Evolutionary conservation across 768 basidiomycete genomes (phyloP), one percentile per base, ranked within the genome.

Genomic region (Symmetrospora coprosmae): DNA sequence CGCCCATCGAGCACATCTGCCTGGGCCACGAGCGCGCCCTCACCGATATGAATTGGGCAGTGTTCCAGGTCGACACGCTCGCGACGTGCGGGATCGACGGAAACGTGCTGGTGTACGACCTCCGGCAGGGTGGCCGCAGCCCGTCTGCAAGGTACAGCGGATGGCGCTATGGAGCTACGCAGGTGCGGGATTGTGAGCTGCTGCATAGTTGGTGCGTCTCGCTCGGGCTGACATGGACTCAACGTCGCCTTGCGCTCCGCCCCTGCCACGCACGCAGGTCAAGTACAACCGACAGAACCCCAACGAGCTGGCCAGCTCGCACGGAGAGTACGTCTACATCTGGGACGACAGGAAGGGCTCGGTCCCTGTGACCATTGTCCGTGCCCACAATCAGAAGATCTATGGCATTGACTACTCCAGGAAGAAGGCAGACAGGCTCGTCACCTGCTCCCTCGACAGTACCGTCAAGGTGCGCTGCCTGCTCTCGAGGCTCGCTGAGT

Each of bases 391-490:
- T n/a, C 81, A 87, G 33, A 89, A 90, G 73, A 94, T 96, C 43
- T 96, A 99, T 64, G 94, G 94, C 1, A 89, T 99, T 53, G 92
- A 97, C 72, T 99, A 92, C 91, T 83, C 87, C 6, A 82, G 87
- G 50, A 75, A 78, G 17, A 73, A 76, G 39, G 74, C 77, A n/a
- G 78, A 83, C 66, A 84, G 90, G 70, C 78, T 99, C 34, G 82
- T 92, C 8, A 96, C 92, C 1, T 99, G 94, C 69, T 91, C 90
- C 0, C 77, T 97, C 0, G 92, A 96, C 76, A 87, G 85, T 70
- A 84, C 16, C 11, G 59, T 66, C 62, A 68, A 66, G 60, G 67
- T 65, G 5, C 37, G 40, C 38, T n/a, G 4, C 1, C 43, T 6
- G 4, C 7, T 2, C 17, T 16, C 16, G 6, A 2, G 9, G 7